Conservation (phyloP, 108 stramenopile genomes). For the Schizochytrium sp. region DNA sequence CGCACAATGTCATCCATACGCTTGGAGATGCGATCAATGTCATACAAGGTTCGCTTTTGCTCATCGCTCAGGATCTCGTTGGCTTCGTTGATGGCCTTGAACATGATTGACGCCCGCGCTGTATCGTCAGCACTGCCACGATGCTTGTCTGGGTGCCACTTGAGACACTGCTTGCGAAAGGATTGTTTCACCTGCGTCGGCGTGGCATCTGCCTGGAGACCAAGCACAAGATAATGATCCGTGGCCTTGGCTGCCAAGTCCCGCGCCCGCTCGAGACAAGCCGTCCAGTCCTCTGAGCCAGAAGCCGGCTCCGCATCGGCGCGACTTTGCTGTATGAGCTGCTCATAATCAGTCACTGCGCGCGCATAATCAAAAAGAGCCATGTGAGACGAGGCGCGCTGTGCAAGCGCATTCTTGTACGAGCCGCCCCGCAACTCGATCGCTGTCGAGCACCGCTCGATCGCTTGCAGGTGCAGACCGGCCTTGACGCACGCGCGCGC, state of each 20-base stretch:
- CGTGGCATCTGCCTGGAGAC: neutral
- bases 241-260: slow-evolving; percentile 5
- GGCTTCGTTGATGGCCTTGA: slow-evolving; percentile 4
- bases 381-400: slow-evolving; percentile 11
- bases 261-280: neutral
- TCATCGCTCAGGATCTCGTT: slow-evolving; percentile 20
- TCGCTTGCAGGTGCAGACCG: neutral
- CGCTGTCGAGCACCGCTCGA: neutral
- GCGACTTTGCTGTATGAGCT: neutral
- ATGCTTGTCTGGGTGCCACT: slow-evolving; percentile 13
- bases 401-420: neutral
- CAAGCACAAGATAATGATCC: slow-evolving; percentile 6
- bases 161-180: neutral
- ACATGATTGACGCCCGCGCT: slow-evolving; percentile 5
- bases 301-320: no score
- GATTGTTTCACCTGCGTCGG: neutral
- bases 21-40: neutral
- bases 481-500: slow-evolving; percentile 1
- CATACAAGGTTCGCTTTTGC: neutral
- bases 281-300: neutral
- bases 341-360: neutral
- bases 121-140: neutral
- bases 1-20: slow-evolving; percentile 16
- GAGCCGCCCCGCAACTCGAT: neutral
- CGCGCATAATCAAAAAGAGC: neutral